Conservation (phyloP, 805 yeast species). For the Starmerella sirachaensis region DNA sequence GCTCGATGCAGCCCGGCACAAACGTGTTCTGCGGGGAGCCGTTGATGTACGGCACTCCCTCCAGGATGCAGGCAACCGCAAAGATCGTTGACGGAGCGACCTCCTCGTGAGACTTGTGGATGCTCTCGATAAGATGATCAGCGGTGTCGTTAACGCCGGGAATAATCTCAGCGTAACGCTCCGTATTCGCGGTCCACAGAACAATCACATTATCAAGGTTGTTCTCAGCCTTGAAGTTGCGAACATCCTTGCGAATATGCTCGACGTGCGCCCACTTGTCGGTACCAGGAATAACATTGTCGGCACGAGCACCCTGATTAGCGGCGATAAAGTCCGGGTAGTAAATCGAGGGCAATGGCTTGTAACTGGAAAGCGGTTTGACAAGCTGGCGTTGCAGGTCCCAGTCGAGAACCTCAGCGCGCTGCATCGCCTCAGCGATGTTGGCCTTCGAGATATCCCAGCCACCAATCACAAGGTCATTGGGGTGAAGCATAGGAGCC, state of each 20-base stretch:
- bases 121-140: slow-evolving; percentile 59
- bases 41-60: slow-evolving; percentile 78
- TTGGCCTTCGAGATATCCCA: slow-evolving; percentile 81
- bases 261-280: slow-evolving; percentile 87
- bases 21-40: slow-evolving; percentile 97
- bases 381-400: slow-evolving; percentile 68
- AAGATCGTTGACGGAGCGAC: slow-evolving; percentile 87
- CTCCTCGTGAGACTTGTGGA: slow-evolving; percentile 70
- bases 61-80: slow-evolving; percentile 86
- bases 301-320: slow-evolving; percentile 84
- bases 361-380: slow-evolving; percentile 46
- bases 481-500: slow-evolving; percentile 81
- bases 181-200: slow-evolving; percentile 96
- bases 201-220: slow-evolving; percentile 76
- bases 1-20: slow-evolving; percentile 86
- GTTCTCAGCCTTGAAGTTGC: slow-evolving; percentile 60
- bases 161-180: slow-evolving; percentile 69
- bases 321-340: slow-evolving; percentile 96
- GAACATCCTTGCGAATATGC: slow-evolving; percentile 71
- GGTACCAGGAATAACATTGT: slow-evolving; percentile 60
- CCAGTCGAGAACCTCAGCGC: slow-evolving; percentile 77
- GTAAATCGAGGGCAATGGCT: slow-evolving; percentile 75
- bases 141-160: slow-evolving; percentile 80
- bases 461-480: slow-evolving; percentile 80
- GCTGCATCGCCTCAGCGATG: slow-evolving; percentile 64